Percentiles rank a stretch among this genome's conserved stretches.
Evolutionary conservation across 2,329 filamentous ascomycete species (phyloP).

Genomic region (Sclerotinia spermophila): DNA sequence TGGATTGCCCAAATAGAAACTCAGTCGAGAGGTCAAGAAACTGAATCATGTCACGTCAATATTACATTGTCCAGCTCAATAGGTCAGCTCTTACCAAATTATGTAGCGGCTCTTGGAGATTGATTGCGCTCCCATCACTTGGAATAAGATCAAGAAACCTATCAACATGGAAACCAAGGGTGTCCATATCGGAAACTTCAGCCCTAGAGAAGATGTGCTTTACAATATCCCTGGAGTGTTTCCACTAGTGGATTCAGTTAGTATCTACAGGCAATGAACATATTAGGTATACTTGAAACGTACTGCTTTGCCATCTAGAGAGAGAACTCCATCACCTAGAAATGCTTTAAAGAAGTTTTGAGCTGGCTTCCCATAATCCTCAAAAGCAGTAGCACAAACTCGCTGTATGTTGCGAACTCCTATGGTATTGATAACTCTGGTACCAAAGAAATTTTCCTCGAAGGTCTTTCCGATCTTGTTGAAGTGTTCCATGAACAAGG

Average conservation of each 20-base stretch:
- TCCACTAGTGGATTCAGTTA: neutral
- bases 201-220: conserved; percentile 4
- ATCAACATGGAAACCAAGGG: conserved; percentile 5
- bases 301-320: neutral
- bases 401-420: neutral
- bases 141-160: neutral
- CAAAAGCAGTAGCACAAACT: neutral
- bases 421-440: neutral
- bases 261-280: neutral
- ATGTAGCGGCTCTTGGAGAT: conserved; percentile 1
- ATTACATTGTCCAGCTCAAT: no score
- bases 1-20: conserved; percentile 9
- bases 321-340: conserved; percentile 6
- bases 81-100: neutral
- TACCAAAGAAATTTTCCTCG: conserved; percentile 8
- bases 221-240: conserved; percentile 6
- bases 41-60: neutral
- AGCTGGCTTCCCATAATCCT: conserved; percentile 3
- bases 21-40: conserved; percentile 8
- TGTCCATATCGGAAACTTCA: conserved; percentile 5
- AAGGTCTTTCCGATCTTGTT: neutral
- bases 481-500: conserved; percentile 7
- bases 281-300: neutral
- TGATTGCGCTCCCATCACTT: neutral
- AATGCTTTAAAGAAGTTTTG: conserved; percentile 11